Evolutionary conservation across 2,329 filamentous ascomycete genomes (phyloP), one percentile per base, ranked within the genome.

Genomic region (Furcasterigmium sp.): DNA sequence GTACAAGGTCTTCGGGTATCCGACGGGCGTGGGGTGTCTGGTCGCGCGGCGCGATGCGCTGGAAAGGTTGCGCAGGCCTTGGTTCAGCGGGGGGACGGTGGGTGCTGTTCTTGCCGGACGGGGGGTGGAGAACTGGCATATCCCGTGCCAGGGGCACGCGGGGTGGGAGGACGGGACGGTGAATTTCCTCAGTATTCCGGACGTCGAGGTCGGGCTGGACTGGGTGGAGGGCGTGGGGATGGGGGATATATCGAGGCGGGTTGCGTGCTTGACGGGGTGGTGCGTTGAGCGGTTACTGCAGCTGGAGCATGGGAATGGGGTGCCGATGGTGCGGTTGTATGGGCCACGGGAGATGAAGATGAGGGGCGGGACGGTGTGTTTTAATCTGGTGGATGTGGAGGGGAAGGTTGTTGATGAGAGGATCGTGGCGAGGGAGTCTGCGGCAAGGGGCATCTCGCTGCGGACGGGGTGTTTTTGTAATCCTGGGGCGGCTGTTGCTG

Each of bases 401-500:
- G 66, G 63, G 8, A 46, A 46, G 3, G 35, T 64, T 3, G 53
- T 69, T 0, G 65, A 69, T 36, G 63, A 66, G 42, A 55, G 64
- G 14, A 40, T 66, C 1, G 59, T 69, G 2, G 63, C 54, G 0
- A 32, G 39, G 3, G 65, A 61, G 47, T 61, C 64, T 0, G 54
- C 63, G 0, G 53, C 49, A 0, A 56, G 52, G 1, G 52, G 51
- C 34, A 68, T 69, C 20, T 67, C 64, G 6, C 46, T 69, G 8
- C 56, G 65, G 10, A 68, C 64, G 2, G 66, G 66, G 4, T 69
- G 66, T 37, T 69, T 69, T 48, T 69, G 66, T 46, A 69, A 69
- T 30, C 66, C 66, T 0, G 65, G 66, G 3, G 65, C 56, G 0
- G 61, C 60, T 14, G 64, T 68, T 51, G 50, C 51, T 2, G 63